Conservation (phyloP, 192 early-diverging fungal genomes). For the Gaertneriomyces semiglobifer region DNA sequence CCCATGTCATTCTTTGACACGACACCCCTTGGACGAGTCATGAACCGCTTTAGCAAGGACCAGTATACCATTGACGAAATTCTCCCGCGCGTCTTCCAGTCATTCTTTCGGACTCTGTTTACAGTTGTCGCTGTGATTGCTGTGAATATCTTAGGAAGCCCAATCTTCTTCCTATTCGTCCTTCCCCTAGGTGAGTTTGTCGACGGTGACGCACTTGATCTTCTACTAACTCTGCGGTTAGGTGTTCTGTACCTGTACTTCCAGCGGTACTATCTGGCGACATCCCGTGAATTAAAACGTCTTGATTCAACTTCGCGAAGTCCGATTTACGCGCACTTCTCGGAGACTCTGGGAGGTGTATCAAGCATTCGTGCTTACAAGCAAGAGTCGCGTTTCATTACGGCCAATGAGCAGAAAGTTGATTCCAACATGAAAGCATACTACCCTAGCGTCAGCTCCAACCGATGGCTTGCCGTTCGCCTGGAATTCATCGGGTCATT, state of each 20-base stretch:
- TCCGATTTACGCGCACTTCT: constrained; percentile 56
- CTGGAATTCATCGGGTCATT: constrained; percentile 78
- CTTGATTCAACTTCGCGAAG: constrained; percentile 54
- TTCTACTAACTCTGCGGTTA: neutral
- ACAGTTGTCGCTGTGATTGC: constrained; percentile 45
- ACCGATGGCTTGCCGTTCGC: constrained; percentile 60
- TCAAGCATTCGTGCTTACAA: constrained; percentile 59
- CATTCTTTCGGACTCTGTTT: constrained; percentile 51
- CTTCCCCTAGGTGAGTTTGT: constrained; percentile 40
- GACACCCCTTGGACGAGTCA: constrained; percentile 79
- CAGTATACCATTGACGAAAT: constrained; percentile 74
- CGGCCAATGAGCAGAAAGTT: constrained; percentile 64
- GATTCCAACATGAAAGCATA: constrained; percentile 79
- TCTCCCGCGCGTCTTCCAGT: constrained; percentile 49
- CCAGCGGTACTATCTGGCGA: constrained; percentile 51
- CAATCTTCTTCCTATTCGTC: constrained; percentile 47
- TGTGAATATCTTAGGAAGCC: constrained; percentile 48
- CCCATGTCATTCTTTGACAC: constrained; percentile 68
- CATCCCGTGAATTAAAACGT: constrained; percentile 58
- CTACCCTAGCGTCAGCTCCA: constrained; percentile 64
- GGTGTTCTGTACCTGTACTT: constrained; percentile 50
- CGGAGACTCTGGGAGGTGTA: constrained; percentile 55
- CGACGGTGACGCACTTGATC: neutral
- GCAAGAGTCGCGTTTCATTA: constrained; percentile 58
- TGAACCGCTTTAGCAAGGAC: constrained; percentile 90